These are phyloP conservation scores for Amanita brunnescens DNA, from an alignment of 768 basidiomycete species.

Conservation along the genomic window DNA sequence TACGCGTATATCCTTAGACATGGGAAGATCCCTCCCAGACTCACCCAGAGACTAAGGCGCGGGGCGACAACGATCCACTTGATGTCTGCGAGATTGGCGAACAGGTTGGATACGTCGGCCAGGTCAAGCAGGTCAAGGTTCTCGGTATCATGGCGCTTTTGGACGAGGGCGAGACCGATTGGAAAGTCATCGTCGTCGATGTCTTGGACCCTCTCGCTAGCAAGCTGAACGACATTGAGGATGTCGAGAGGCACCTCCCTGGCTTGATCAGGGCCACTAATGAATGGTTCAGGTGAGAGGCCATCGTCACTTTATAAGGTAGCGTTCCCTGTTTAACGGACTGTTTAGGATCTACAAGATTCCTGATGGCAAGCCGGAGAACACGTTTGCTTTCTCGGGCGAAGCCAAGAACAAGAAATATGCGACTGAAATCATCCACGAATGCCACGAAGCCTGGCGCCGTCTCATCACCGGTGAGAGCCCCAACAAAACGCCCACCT, in stretches of 20 bases:
- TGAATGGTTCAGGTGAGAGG: slow-evolving; percentile 96
- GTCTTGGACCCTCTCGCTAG: slow-evolving; percentile 90
- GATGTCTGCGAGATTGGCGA: slow-evolving; percentile 99
- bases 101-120: slow-evolving; percentile 93
- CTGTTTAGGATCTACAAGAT: slow-evolving; percentile 82
- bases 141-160: slow-evolving; percentile 99
- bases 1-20: slow-evolving; percentile 49
- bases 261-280: slow-evolving; percentile 96
- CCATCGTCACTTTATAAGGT: slow-evolving; percentile 3
- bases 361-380: slow-evolving; percentile 93
- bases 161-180: slow-evolving; percentile 99
- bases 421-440: slow-evolving; percentile 97
- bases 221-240: slow-evolving; percentile 97
- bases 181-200: slow-evolving; percentile 99
- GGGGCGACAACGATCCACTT: slow-evolving; percentile 98
- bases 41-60: slow-evolving; percentile 97
- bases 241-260: slow-evolving; percentile 96
- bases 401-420: slow-evolving; percentile 99
- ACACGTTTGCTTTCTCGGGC: slow-evolving; percentile 97
- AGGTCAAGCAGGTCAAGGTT: slow-evolving; percentile 99
- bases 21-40: slow-evolving; percentile 90
- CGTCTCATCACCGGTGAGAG: slow-evolving; percentile 78
- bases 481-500: slow-evolving; percentile 59
- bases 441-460: slow-evolving; percentile 98
- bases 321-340: slow-evolving; percentile 1